Percentiles rank a stretch among this genome's conserved stretches.
Evolutionary conservation across 192 early-diverging fungal species (phyloP).

Genomic region (Coemansia sp.): DNA sequence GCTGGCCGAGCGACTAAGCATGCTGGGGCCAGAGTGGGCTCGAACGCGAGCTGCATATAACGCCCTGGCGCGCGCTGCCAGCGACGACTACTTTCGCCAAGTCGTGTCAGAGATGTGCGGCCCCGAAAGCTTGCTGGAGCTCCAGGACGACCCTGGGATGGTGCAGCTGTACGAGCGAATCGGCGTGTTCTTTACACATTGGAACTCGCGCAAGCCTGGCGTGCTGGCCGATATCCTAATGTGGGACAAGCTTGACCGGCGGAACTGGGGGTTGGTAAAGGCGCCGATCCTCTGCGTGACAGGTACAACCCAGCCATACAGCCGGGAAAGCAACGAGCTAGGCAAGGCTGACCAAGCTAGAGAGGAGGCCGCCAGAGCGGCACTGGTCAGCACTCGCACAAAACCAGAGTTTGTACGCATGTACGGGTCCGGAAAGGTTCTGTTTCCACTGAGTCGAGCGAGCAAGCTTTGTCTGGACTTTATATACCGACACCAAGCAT

Average conservation of each 20-base stretch:
- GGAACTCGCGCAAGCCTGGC: conserved; percentile 44
- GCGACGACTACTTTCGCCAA: conserved; percentile 43
- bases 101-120: conserved; percentile 48
- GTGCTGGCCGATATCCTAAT: conserved; percentile 37
- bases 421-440: conserved; percentile 39
- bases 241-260: conserved; percentile 42
- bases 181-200: conserved; percentile 55
- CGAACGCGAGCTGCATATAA: conserved; percentile 56
- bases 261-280: conserved; percentile 39
- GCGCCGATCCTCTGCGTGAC: conserved; percentile 46
- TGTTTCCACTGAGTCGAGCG: conserved; percentile 40
- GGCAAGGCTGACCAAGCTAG: conserved; percentile 16
- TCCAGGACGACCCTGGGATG: conserved; percentile 49
- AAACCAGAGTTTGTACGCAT: conserved; percentile 42
- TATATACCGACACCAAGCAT: conserved; percentile 26
- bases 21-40: conserved; percentile 54
- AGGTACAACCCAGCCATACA: conserved; percentile 13
- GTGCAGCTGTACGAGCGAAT: conserved; percentile 53
- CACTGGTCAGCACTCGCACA: conserved; percentile 35
- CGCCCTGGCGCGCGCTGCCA: conserved; percentile 43
- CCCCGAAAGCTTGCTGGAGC: conserved; percentile 34
- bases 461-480: conserved; percentile 52
- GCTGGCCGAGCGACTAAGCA: conserved; percentile 22
- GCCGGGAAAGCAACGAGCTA: background rate
- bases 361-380: conserved; percentile 40